Evolutionary conservation across 768 basidiomycete species (phyloP).

Genomic region (Boletales sp.): DNA sequence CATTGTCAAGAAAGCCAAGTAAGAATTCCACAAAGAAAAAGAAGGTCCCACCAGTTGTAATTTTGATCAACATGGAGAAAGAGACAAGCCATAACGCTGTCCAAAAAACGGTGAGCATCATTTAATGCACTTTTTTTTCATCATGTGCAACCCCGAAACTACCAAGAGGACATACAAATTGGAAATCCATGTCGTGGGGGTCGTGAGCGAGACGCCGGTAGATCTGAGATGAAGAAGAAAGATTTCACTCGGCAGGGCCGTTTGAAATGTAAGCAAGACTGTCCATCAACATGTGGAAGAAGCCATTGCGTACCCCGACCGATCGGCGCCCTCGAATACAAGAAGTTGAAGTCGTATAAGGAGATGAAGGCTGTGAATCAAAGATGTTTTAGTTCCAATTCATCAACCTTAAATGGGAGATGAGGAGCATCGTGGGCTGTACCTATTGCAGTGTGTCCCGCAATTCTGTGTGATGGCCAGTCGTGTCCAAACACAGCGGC

Average conservation of each 20-base stretch:
- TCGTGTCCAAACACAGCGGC: slow-evolving; percentile 27
- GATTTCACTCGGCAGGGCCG: slow-evolving; percentile 38
- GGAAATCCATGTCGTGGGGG: slow-evolving; percentile 40
- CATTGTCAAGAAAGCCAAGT: slow-evolving; percentile 27
- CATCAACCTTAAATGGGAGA: slow-evolving; percentile 4
- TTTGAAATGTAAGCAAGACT: slow-evolving; percentile 4
- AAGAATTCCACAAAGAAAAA: slow-evolving; percentile 26
- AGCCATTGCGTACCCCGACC: slow-evolving; percentile 20
- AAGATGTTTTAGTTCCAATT: slow-evolving; percentile 10
- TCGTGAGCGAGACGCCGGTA: slow-evolving; percentile 40
- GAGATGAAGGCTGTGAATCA: slow-evolving; percentile 35
- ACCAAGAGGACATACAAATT: slow-evolving; percentile 27
- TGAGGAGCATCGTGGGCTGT: slow-evolving; percentile 19
- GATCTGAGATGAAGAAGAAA: slow-evolving; percentile 40
- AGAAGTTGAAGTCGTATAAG: slow-evolving; percentile 34
- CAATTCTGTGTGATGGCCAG: slow-evolving; percentile 25
- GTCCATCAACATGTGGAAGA: not conserved
- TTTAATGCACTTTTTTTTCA: too few relatives aligned
- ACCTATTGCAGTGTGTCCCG: slow-evolving; percentile 28
- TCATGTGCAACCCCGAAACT: too few relatives aligned
- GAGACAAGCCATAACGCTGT: slow-evolving; percentile 27
- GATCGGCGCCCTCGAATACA: slow-evolving; percentile 33
- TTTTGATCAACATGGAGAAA: slow-evolving; percentile 22
- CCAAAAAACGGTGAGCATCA: not conserved
- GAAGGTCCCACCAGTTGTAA: slow-evolving; percentile 23